Conservation (phyloP, 441 rosid genomes). For the Adansonia gregorii region DNA sequence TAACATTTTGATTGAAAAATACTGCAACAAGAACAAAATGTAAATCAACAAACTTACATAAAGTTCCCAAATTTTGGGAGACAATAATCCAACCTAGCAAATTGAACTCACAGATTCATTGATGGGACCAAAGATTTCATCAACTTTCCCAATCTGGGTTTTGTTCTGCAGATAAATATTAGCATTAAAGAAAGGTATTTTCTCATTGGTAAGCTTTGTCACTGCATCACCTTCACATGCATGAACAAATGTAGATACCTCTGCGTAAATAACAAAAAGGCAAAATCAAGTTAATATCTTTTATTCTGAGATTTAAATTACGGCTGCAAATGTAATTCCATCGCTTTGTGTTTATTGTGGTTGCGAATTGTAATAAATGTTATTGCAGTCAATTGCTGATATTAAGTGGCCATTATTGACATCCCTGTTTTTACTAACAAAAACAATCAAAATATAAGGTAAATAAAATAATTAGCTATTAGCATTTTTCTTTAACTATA, state of each 20-base stretch:
- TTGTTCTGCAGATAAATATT: slow-evolving; percentile 79
- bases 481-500: neutral
- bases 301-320: too few species aligned
- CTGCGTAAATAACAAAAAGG: slow-evolving; percentile 41
- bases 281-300: neutral
- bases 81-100: neutral
- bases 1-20: slow-evolving; percentile 86
- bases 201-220: slow-evolving; percentile 79
- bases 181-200: slow-evolving; percentile 87
- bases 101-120: slow-evolving; percentile 75
- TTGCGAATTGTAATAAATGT: too few species aligned
- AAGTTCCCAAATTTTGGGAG: neutral
- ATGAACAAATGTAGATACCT: slow-evolving; percentile 77
- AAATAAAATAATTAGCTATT: neutral
- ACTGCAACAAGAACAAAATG: slow-evolving; percentile 43
- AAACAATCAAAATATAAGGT: neutral
- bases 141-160: slow-evolving; percentile 95
- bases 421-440: neutral
- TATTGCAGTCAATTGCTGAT: too few species aligned
- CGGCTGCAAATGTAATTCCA: too few species aligned
- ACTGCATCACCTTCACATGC: slow-evolving; percentile 97
- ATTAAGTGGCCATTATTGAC: too few species aligned
- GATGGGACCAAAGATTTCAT: slow-evolving; percentile 93
- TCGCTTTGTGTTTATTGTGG: too few species aligned
- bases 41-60: neutral